Evolutionary conservation across 2,329 filamentous ascomycete genomes (phyloP), one percentile per base, ranked within the genome.

Genomic region (Ophiostoma himal-ulmi): DNA sequence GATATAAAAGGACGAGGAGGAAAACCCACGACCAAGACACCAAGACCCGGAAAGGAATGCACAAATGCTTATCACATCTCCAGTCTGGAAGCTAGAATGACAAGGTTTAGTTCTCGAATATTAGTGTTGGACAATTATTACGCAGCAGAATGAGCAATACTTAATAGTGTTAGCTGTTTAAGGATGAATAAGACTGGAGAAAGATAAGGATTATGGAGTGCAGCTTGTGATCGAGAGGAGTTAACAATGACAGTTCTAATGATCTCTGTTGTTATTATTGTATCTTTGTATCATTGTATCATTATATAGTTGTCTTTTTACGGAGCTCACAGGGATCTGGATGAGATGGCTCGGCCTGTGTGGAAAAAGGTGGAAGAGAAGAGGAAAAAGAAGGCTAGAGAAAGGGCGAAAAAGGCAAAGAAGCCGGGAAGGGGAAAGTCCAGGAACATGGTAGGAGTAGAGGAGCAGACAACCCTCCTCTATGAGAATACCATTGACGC

Each of bases 101-200:
- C 68, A 39, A 52, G 39, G 39, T 48, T 64, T 57, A 30, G 7
- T 20, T 62, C 57, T 62, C 57, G 26, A 62, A 62, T 30, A 57
- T 69, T 62, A 39, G n/a, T 65, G 48, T 26, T 7, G 17, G 17
- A n/a, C 44, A 48, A 68, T 65, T 65, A 68, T 65, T 65, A 65
- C 60, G 30, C 60, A 65, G 60, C 34, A 65, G n/a, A 57, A 26
- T 57, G 52, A 57, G 8, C 20, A 48, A 13, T 26, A 5, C n/a
- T 22, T 57, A n/a, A 57, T 10, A 8, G 52, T 57, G 52, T 26
- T 57, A 13, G 10, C 52, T 26, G 22, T 30, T 22, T 17, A 64
- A 20, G 20, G 34, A 37, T n/a, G 17, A 39, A 20, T 34, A 36
- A n/a, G 30, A 20, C 26, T 34, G 57, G 57, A 36, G 57, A 62